Conservation (phyloP, 306 rosid species). For the Macrotyloma uniflorum region DNA sequence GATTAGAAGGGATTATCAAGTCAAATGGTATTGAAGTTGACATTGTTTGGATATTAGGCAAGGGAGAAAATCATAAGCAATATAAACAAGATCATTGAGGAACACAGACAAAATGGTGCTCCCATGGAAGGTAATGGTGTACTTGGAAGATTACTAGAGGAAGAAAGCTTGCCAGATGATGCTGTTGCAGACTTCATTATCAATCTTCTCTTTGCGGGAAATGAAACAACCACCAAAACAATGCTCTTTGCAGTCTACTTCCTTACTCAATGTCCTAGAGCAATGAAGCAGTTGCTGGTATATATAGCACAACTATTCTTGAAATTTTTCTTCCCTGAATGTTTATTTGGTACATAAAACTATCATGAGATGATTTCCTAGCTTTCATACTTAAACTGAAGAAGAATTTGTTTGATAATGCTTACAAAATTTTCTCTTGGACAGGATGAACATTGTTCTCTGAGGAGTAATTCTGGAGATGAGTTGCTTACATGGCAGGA, state of each 20-base stretch:
- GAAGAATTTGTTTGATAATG: too few relatives aligned
- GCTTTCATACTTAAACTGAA: not conserved
- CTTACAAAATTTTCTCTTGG: slow-evolving; percentile 24
- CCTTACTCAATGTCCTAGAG: slow-evolving; percentile 80
- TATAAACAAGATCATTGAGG: slow-evolving; percentile 66
- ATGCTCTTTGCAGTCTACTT: slow-evolving; percentile 92
- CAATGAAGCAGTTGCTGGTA: slow-evolving; percentile 74
- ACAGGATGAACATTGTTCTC: slow-evolving; percentile 80
- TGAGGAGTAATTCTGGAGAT: slow-evolving; percentile 50
- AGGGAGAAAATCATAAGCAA: slow-evolving; percentile 76
- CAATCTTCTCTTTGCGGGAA: slow-evolving; percentile 96
- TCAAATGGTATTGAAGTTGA: slow-evolving; percentile 29
- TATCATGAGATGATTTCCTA: not conserved
- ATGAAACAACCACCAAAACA: slow-evolving; percentile 93
- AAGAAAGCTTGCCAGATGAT: slow-evolving; percentile 74
- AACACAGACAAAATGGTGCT: slow-evolving; percentile 54
- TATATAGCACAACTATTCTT: slow-evolving; percentile 11
- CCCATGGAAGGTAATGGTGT: slow-evolving; percentile 54
- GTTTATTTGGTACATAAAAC: not conserved
- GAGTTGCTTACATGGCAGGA: slow-evolving; percentile 82
- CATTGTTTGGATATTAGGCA: slow-evolving; percentile 55
- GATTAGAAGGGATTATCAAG: not conserved
- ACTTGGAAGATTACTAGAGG: slow-evolving; percentile 76
- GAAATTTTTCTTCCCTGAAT: not conserved
- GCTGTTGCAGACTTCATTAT: slow-evolving; percentile 85